Percentiles rank a stretch among this genome's conserved stretches.
These are phyloP conservation scores for Pharnaceum exiguum DNA, from an alignment of 148 eudicot genomes.

Conservation along the genomic window DNA sequence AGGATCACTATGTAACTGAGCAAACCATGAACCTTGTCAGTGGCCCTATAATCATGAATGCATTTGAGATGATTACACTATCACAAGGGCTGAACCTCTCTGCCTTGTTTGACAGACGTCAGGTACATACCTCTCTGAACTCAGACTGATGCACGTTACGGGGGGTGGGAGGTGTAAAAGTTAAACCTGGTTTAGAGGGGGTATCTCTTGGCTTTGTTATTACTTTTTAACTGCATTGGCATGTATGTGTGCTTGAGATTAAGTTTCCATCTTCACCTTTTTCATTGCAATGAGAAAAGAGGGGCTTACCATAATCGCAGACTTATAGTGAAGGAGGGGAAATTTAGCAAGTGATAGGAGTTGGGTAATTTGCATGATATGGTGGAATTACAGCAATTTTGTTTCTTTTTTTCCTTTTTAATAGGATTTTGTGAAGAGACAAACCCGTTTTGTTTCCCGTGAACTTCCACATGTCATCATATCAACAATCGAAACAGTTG, in stretches of 20 bases:
- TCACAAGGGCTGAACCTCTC: slow-evolving; percentile 95
- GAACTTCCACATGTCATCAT: slow-evolving; percentile 68
- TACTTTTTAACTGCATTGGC: not conserved
- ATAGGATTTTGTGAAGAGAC: slow-evolving; percentile 86
- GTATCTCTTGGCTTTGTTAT: not conserved
- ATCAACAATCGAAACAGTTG: slow-evolving; percentile 64
- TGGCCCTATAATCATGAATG: slow-evolving; percentile 93
- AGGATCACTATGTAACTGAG: slow-evolving; percentile 83
- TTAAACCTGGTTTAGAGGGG: not conserved
- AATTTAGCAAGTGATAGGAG: too few species aligned
- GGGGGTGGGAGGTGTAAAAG: not conserved
- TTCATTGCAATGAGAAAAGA: too few species aligned
- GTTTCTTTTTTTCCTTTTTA: not conserved
- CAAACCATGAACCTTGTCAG: slow-evolving; percentile 34
- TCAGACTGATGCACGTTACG: not conserved
- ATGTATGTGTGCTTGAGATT: not conserved
- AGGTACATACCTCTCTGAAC: slow-evolving; percentile 41
- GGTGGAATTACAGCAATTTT: not conserved
- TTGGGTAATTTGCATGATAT: not conserved
- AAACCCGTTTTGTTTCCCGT: slow-evolving; percentile 95
- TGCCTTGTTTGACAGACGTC: slow-evolving; percentile 90
- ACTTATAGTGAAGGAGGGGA: too few species aligned
- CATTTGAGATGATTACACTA: slow-evolving; percentile 97
- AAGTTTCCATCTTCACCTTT: too few species aligned
- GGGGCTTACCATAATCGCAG: too few species aligned